These are phyloP conservation scores for Aspergillus incahuasiensis DNA, from an alignment of 495 filamentous ascomycete species.

Conservation along the genomic window DNA sequence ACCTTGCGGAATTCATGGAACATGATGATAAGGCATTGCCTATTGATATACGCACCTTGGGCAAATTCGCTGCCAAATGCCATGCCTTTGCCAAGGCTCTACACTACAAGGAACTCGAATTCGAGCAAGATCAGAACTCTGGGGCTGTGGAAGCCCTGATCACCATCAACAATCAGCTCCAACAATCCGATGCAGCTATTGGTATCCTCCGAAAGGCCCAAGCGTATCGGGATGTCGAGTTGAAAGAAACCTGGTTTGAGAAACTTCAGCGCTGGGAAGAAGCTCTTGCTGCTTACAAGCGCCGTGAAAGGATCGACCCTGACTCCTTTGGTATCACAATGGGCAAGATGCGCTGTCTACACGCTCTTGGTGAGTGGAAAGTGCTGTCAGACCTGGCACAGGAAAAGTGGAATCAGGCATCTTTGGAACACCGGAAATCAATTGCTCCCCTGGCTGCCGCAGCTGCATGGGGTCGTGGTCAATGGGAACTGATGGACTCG, in stretches of 20 bases:
- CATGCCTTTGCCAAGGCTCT: conserved; percentile 97
- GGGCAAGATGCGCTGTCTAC: conserved; percentile 98
- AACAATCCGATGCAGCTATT: conserved; percentile 95
- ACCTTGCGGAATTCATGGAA: conserved; percentile 98
- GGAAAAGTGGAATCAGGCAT: conserved; percentile 87
- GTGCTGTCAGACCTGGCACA: conserved; percentile 80
- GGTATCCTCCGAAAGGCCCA: conserved; percentile 94
- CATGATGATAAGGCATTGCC: conserved; percentile 97
- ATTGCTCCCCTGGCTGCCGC: conserved; percentile 93
- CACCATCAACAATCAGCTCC: conserved; percentile 96
- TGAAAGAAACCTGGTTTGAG: conserved; percentile 98
- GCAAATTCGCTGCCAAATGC: conserved; percentile 88
- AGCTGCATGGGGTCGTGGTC: conserved; percentile 93
- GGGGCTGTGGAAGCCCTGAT: conserved; percentile 94
- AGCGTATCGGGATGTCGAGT: conserved; percentile 86
- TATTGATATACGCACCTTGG: conserved; percentile 90
- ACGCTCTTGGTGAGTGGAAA: conserved; percentile 97
- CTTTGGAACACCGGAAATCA: conserved; percentile 72
- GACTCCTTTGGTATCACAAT: conserved; percentile 87
- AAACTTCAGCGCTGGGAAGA: conserved; percentile 98
- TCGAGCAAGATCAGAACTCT: conserved; percentile 94
- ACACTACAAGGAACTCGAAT: conserved; percentile 98
- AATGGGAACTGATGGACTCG: conserved; percentile 97
- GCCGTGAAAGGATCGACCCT: conserved; percentile 67
- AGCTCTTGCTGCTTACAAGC: conserved; percentile 85